phyloP scores from a whole-genome alignment of 116 monocot species.

The Posidonia oceanica region DNA sequence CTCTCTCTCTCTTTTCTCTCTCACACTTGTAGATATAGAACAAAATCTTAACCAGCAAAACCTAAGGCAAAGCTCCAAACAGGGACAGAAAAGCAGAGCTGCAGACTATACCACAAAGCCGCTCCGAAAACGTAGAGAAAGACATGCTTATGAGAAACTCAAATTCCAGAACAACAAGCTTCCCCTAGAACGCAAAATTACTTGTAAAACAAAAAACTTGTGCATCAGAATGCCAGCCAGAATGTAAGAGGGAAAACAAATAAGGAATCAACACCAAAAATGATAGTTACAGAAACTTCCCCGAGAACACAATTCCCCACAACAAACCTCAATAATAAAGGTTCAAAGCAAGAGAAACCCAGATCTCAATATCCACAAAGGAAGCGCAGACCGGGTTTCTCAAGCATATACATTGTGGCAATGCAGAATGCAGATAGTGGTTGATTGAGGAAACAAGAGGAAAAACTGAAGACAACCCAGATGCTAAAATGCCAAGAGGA shows the following conservation, averaged over 20 bases:
- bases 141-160: too few relatives aligned
- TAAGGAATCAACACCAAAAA: too few relatives aligned
- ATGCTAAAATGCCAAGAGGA: neutral
- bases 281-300: neutral
- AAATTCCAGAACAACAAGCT: too few relatives aligned
- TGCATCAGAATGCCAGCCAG: too few relatives aligned
- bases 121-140: too few relatives aligned
- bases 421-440: neutral
- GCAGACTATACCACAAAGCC: neutral
- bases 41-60: neutral
- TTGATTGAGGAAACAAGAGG: neutral
- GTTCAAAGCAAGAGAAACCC: constrained; percentile 1
- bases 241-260: too few relatives aligned
- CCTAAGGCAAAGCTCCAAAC: neutral
- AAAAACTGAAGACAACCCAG: neutral
- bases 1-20: too few relatives aligned
- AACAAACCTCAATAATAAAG: neutral
- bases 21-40: neutral
- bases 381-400: too few relatives aligned
- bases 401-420: neutral
- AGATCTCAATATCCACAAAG: constrained; percentile 2
- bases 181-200: too few relatives aligned
- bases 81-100: neutral
- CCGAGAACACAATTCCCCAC: neutral
- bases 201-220: too few relatives aligned